These are phyloP conservation scores for Hansenula anomala DNA, from an alignment of 1,139 yeast genomes.

Conservation along the genomic window DNA sequence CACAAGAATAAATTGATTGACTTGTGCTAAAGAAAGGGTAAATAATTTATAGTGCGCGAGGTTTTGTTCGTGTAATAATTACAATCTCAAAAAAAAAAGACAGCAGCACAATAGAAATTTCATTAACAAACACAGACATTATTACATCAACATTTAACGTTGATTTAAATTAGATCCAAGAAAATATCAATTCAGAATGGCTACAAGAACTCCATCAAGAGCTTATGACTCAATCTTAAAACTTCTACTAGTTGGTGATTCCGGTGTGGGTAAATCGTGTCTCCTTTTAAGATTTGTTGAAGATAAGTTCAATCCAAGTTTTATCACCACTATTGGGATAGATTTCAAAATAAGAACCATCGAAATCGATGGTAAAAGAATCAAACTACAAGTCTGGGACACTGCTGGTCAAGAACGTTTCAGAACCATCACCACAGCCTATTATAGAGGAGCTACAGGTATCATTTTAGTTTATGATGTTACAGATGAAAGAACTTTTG, in stretches of 20 bases:
- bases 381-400: slow-evolving; percentile 97
- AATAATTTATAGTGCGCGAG: too few species aligned
- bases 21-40: too few species aligned
- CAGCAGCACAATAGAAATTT: too few species aligned
- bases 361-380: slow-evolving; percentile 86
- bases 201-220: slow-evolving; percentile 64
- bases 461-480: slow-evolving; percentile 94
- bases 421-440: slow-evolving; percentile 96
- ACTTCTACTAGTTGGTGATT: slow-evolving; percentile 90
- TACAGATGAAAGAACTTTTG: slow-evolving; percentile 90
- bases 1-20: too few species aligned
- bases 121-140: too few species aligned
- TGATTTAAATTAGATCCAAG: too few species aligned
- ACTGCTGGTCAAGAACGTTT: slow-evolving; percentile 99
- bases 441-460: slow-evolving; percentile 99
- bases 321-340: slow-evolving; percentile 95
- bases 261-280: slow-evolving; percentile 97
- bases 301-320: slow-evolving; percentile 93
- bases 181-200: too few species aligned
- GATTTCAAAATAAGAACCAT: slow-evolving; percentile 97
- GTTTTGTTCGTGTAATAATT: too few species aligned
- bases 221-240: slow-evolving; percentile 94
- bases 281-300: slow-evolving; percentile 90
- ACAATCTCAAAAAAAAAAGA: too few species aligned
- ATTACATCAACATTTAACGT: too few species aligned